Evolutionary conservation across 768 basidiomycete genomes (phyloP), one percentile per base, ranked within the genome.

Genomic region (Crucibulum laeve): DNA sequence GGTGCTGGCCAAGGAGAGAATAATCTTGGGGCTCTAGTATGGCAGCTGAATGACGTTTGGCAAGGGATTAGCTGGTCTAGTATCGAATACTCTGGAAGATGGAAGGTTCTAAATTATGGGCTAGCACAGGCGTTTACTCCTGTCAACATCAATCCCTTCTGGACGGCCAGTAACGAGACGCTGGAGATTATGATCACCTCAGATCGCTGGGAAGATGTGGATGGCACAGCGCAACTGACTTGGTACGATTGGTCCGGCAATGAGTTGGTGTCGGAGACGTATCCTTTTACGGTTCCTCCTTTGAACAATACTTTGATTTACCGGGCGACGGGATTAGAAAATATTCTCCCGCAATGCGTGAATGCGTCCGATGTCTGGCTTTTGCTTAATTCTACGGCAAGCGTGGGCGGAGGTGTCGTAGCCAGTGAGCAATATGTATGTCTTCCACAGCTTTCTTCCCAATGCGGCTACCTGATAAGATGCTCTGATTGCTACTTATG

Each of bases 31-130:
- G 75, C 73, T 11, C 59, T 80, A 22, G 73, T 80, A 5, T 80
- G 76, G 77, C 77, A 79, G 53, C 64, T 79, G 43, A 78, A 80
- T 50, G 76, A 79, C 53, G 77, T 80, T 42, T 79, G 77, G 78
- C 77, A 80, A 48, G 79, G 71, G 25, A 67, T 71, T 37, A 76
- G 71, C 52, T 80, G 77, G 77, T 68, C 76, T 2, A 63, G 65
- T 38, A 68, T 79, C 52, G 78, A 80, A 51, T 76, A 77, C 50
- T 76, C 74, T 4, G 77, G 79, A 5, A 59, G 79, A 17, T 80
- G 78, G 79, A 80, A 80, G 57, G 77, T 76, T 2, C 59, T 78
- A 43, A 70, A 80, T 45, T 79, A 79, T 49, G 76, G 68, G 15
- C 54, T 75, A 48, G 58, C 73, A 13, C 58, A 56, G 17, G 62